phyloP scores from a whole-genome alignment of 257 asterid genomes.

The Solanum microdontum region DNA sequence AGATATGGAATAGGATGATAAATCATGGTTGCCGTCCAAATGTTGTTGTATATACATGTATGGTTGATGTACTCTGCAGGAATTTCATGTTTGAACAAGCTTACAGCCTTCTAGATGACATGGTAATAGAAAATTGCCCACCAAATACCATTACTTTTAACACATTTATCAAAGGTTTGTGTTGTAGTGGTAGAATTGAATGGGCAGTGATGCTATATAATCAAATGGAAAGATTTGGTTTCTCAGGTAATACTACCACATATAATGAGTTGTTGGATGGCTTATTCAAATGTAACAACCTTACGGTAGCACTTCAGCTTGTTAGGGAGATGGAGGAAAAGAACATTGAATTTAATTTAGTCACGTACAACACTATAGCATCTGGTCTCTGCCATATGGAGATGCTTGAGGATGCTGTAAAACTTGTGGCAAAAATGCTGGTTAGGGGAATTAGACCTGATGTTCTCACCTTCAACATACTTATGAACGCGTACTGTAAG shows the following conservation, averaged over 20 bases:
- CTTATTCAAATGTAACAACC: constrained; percentile 27
- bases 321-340: constrained; percentile 43
- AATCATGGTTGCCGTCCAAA: constrained; percentile 46
- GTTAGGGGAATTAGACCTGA: constrained; percentile 49
- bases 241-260: constrained; percentile 40
- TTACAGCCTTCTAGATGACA: constrained; percentile 38
- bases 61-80: constrained; percentile 64
- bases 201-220: constrained; percentile 57
- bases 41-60: constrained; percentile 69
- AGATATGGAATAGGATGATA: constrained; percentile 79
- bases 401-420: constrained; percentile 33
- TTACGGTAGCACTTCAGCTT: constrained; percentile 34
- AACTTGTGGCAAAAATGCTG: constrained; percentile 56
- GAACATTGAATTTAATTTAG: constrained; percentile 37
- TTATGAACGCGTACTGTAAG: constrained; percentile 48
- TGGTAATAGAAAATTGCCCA: constrained; percentile 46
- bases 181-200: constrained; percentile 42
- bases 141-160: constrained; percentile 67
- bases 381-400: constrained; percentile 39
- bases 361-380: constrained; percentile 59
- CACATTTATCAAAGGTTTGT: constrained; percentile 52
- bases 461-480: constrained; percentile 41
- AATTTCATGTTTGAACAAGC: constrained; percentile 62
- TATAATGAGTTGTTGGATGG: constrained; percentile 64
- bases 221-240: constrained; percentile 52